Percentiles rank a stretch among this genome's conserved stretches.
These are phyloP conservation scores for Ogataea angusta DNA, from an alignment of 805 yeast genomes.

Conservation along the genomic window DNA sequence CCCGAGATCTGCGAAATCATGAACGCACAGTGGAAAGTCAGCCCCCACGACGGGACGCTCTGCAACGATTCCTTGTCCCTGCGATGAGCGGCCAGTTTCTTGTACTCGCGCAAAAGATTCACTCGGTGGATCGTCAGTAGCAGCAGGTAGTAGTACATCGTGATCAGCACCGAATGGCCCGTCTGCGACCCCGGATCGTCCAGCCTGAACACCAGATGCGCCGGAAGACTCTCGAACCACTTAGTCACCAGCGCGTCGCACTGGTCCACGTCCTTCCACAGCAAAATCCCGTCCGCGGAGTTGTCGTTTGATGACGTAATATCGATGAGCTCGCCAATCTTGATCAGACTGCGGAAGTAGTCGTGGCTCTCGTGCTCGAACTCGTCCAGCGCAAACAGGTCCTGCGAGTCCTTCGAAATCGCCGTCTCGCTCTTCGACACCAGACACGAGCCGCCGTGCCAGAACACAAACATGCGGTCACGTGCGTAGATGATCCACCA, in stretches of 20 bases:
- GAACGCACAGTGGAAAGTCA: conserved; percentile 73
- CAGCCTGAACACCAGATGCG: conserved; percentile 56
- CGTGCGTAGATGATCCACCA: conserved; percentile 74
- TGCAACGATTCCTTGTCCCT: not conserved
- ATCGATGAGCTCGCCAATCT: conserved; percentile 15
- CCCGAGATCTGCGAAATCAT: conserved; percentile 62
- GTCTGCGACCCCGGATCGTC: conserved; percentile 37
- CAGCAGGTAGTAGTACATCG: conserved; percentile 65
- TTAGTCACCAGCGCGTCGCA: conserved; percentile 71
- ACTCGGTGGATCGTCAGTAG: conserved; percentile 55
- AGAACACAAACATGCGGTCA: conserved; percentile 54
- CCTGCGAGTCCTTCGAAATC: conserved; percentile 36
- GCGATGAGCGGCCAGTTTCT: conserved; percentile 1
- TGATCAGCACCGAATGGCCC: conserved; percentile 53
- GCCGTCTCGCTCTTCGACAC: conserved; percentile 72
- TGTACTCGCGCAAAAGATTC: conserved; percentile 36
- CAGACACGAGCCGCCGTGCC: conserved; percentile 65
- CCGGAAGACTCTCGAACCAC: conserved; percentile 68
- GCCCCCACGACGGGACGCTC: conserved; percentile 62
- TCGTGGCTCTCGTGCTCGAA: not conserved
- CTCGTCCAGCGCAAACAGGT: conserved; percentile 2
- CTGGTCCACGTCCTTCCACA: conserved; percentile 36
- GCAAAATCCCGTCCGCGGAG: not conserved
- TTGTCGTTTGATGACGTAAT: conserved; percentile 2
- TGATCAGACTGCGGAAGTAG: conserved; percentile 10